A percentile compares a stretch with the other conserved stretches of the same genome.
These are phyloP conservation scores for Mycena crocata DNA, from an alignment of 768 basidiomycete genomes.

Conservation along the genomic window DNA sequence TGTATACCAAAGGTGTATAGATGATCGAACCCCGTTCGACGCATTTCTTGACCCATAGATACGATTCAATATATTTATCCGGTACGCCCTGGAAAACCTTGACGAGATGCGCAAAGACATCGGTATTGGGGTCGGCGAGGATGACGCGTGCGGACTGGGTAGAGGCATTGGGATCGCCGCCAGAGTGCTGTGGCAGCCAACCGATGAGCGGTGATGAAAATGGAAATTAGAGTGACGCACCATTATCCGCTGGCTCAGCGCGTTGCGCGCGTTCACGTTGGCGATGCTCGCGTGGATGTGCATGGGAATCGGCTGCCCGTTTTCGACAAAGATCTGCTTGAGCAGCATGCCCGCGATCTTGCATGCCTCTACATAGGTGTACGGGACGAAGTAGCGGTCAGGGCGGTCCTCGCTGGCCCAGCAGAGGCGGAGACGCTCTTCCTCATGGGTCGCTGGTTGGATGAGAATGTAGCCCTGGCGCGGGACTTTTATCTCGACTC, in stretches of 20 bases:
- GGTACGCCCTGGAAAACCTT: conserved; percentile 77
- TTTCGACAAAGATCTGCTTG: conserved; percentile 80
- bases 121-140: conserved; percentile 83
- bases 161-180: conserved; percentile 80
- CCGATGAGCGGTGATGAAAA: neutral
- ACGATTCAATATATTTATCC: conserved; percentile 83
- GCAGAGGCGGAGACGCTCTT: conserved; percentile 79
- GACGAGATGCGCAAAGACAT: conserved; percentile 79
- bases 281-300: conserved; percentile 87
- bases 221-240: conserved; percentile 47
- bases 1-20: conserved; percentile 83
- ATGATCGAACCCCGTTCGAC: conserved; percentile 73
- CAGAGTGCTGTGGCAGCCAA: conserved; percentile 69
- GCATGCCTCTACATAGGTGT: conserved; percentile 87
- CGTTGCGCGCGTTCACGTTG: conserved; percentile 77
- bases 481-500: conserved; percentile 83
- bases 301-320: conserved; percentile 75
- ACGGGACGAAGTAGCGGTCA: conserved; percentile 82
- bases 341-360: conserved; percentile 79
- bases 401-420: conserved; percentile 79
- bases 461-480: conserved; percentile 80
- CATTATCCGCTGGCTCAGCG: conserved; percentile 77
- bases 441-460: conserved; percentile 75
- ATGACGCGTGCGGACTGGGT: conserved; percentile 80
- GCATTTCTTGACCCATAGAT: conserved; percentile 87